Base-by-base conservation (phyloP, 371 early-diverging fungal genomes). In the Syncephalastrum racemosum region DNA sequence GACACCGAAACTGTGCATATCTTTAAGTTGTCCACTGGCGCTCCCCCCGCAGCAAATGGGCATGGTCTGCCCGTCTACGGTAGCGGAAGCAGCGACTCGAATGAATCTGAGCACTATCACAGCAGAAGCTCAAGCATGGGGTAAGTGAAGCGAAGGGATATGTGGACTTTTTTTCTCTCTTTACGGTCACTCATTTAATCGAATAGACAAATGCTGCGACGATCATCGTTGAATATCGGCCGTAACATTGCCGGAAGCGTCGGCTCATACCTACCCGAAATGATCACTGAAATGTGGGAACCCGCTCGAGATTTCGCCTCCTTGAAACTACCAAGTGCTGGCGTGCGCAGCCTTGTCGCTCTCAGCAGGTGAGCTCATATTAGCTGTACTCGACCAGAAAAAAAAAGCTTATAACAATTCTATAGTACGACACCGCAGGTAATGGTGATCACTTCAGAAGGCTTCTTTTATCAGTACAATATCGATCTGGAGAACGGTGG, bases 1-100 rank as follows among this genome's bases (percentile, higher is more conserved):
- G 97, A 93, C 55, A 90, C 96, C 0, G 96, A 97, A 50, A 98
- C 98, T 0, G 92, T 98, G n/a, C 98, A 98, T 63, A 90, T 98
- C n/a, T 98, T 92, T 75, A 88, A 89, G 53, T 62, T 97, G 7
- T 67, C 66, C 13, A 51, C 64, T 5, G 59, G 54, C n/a, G 25
- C 50, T 4, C 46, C 44, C 7, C 48, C 52, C 5, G 8, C 48
- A 13, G 16, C 24, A 6, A 59, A 53, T 46, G 59, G 50, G 13
- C 14, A 36, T 25, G 27, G 43, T 16, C 10, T 31, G 36, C 36
- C 36, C 10, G 50, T 20, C 39, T 46, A 59, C 39, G 27, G 45
- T 6, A 46, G 47, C 16, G 47, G 47, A 5, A 41, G 48, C 18
- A 42, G 23, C 16, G 14, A 48, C 0, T 22, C 24, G 50, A 36